Conservation (phyloP, 2,329 filamentous ascomycete genomes). For the Pestalotiopsis fici region DNA sequence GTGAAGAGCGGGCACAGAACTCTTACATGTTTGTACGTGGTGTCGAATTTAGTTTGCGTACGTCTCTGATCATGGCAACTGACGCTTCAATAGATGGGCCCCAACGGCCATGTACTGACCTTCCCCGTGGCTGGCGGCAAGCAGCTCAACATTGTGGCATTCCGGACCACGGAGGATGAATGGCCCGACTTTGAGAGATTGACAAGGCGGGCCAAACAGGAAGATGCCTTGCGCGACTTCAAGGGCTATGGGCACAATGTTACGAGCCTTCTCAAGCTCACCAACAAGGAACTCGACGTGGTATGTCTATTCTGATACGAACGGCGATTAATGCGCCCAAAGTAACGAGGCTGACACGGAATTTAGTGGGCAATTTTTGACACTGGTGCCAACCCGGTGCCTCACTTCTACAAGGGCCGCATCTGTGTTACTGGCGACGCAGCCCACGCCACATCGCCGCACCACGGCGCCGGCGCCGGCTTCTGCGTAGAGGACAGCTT, state of each 20-base stretch:
- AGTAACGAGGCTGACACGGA: too few species aligned
- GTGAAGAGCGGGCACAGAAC: conserved; percentile 33
- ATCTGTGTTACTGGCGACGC: conserved; percentile 7
- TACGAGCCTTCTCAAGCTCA: not conserved
- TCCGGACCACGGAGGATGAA: conserved; percentile 28
- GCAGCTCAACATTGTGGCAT: conserved; percentile 54
- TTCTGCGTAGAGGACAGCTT: conserved; percentile 9
- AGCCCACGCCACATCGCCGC: conserved; percentile 8
- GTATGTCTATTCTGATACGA: not conserved
- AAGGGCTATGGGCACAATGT: conserved; percentile 26
- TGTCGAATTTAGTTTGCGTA: too few species aligned
- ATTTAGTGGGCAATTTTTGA: conserved; percentile 12
- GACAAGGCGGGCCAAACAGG: conserved; percentile 26
- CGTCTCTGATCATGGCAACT: not conserved
- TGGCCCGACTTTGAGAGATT: conserved; percentile 27
- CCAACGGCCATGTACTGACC: conserved; percentile 54
- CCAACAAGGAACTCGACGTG: not conserved
- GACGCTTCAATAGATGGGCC: conserved; percentile 33
- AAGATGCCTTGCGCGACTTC: conserved; percentile 36
- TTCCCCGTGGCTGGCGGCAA: conserved; percentile 58
- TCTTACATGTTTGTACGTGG: conserved; percentile 21
- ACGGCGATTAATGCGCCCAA: not conserved
- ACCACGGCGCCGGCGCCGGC: conserved; percentile 8
- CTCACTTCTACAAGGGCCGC: not conserved
- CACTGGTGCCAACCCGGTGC: conserved; percentile 2